Conservation (phyloP, 768 basidiomycete genomes). For the Rhizopogon vinicolor region DNA sequence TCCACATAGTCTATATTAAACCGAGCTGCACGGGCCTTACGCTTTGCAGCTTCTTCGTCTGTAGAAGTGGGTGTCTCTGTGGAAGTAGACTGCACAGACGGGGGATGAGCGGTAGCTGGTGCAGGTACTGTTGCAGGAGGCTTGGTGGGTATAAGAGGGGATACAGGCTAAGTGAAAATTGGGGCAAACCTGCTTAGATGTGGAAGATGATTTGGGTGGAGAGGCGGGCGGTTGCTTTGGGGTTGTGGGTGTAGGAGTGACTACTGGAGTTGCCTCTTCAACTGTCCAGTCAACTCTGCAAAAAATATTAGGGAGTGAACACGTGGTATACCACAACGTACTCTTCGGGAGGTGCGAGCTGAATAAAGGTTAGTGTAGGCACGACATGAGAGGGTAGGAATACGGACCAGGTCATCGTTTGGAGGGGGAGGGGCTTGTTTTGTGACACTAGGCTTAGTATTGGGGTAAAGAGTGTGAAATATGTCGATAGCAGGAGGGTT, state of each 20-base stretch:
- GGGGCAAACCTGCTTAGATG: not conserved
- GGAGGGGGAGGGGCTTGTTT: constrained; percentile 6
- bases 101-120: not conserved
- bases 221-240: constrained; percentile 5
- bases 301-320: constrained; percentile 3
- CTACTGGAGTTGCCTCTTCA: constrained; percentile 22
- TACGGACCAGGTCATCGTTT: constrained; percentile 26
- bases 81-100: not conserved
- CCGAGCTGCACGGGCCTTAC: constrained; percentile 59
- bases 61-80: constrained; percentile 2
- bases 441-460: constrained; percentile 15
- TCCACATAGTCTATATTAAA: constrained; percentile 64
- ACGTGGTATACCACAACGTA: constrained; percentile 9
- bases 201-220: not conserved
- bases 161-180: not conserved
- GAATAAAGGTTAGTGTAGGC: constrained; percentile 4
- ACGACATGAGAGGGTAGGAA: not conserved
- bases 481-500: constrained; percentile 45
- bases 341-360: constrained; percentile 30
- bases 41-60: constrained; percentile 53
- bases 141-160: not conserved
- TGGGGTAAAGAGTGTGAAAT: constrained; percentile 38
- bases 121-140: constrained; percentile 1
- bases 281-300: constrained; percentile 40
- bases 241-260: not conserved